These are phyloP conservation scores for Coemansia sp. DNA, from an alignment of 192 early-diverging fungal genomes.

Conservation along the genomic window DNA sequence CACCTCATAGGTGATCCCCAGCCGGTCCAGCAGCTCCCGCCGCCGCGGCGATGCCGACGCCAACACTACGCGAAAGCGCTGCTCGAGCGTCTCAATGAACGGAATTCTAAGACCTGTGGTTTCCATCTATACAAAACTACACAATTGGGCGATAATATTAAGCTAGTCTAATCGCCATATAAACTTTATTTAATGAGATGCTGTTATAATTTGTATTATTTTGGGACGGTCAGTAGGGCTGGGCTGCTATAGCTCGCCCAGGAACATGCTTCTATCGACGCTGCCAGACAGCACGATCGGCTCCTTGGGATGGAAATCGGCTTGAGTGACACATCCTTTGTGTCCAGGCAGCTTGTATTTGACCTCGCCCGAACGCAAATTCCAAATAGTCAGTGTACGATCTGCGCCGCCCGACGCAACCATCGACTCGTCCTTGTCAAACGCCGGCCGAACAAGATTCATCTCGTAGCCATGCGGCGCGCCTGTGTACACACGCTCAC, in stretches of 20 bases:
- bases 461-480: constrained; percentile 96
- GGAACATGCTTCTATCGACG: constrained; percentile 83
- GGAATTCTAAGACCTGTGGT: constrained; percentile 14
- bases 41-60: constrained; percentile 83
- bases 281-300: constrained; percentile 84
- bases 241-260: constrained; percentile 69
- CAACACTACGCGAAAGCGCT: constrained; percentile 60
- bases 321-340: constrained; percentile 90
- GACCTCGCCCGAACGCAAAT: constrained; percentile 71
- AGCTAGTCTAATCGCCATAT: not conserved
- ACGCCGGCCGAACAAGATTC: constrained; percentile 87
- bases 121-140: constrained; percentile 2
- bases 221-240: no score
- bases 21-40: constrained; percentile 65
- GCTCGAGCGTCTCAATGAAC: constrained; percentile 18
- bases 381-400: constrained; percentile 89
- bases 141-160: not conserved
- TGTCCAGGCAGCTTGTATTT: constrained; percentile 94
- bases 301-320: constrained; percentile 89
- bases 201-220: no score
- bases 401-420: constrained; percentile 87
- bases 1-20: constrained; percentile 61
- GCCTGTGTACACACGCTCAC: constrained; percentile 75
- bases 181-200: no score
- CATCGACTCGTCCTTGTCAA: constrained; percentile 82